Conservation (phyloP, 352 stramenopile genomes). For the Achlya hypogyna region DNA sequence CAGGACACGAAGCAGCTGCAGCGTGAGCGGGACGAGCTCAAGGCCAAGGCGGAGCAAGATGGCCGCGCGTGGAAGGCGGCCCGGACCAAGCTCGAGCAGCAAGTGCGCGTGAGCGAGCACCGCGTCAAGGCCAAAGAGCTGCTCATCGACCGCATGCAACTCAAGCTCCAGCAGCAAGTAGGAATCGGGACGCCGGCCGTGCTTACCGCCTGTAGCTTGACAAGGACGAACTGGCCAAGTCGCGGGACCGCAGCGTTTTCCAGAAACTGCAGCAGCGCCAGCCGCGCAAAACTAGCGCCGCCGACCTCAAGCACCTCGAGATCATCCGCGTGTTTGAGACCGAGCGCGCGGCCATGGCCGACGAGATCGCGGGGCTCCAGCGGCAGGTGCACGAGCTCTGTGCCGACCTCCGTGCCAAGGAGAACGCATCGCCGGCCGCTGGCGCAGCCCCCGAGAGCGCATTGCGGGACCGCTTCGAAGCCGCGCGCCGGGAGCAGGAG, state of each 20-base stretch:
- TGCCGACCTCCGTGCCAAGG: slow-evolving; percentile 66
- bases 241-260: slow-evolving; percentile 47
- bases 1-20: slow-evolving; percentile 49
- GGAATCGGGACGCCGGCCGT: background rate
- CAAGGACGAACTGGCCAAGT: slow-evolving; percentile 55
- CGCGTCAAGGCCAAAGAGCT: slow-evolving; percentile 81
- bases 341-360: slow-evolving; percentile 58
- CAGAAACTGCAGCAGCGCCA: slow-evolving; percentile 57
- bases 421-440: slow-evolving; percentile 29
- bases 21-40: slow-evolving; percentile 37
- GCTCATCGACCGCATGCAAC: slow-evolving; percentile 66
- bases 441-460: slow-evolving; percentile 38
- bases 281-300: slow-evolving; percentile 38
- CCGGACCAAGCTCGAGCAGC: slow-evolving; percentile 58
- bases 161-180: slow-evolving; percentile 56
- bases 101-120: slow-evolving; percentile 81
- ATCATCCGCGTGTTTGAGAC: slow-evolving; percentile 59
- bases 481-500: slow-evolving; percentile 63
- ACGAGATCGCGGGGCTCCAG: slow-evolving; percentile 60
- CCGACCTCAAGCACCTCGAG: slow-evolving; percentile 60
- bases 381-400: slow-evolving; percentile 40
- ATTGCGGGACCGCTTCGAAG: slow-evolving; percentile 65
- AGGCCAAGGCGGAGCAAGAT: slow-evolving; percentile 37
- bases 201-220: slow-evolving; percentile 30
- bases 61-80: slow-evolving; percentile 54